Percentiles rank a stretch among this genome's conserved stretches.
phyloP scores from a whole-genome alignment of 768 basidiomycete species.

The Agrocybe pediades region DNA sequence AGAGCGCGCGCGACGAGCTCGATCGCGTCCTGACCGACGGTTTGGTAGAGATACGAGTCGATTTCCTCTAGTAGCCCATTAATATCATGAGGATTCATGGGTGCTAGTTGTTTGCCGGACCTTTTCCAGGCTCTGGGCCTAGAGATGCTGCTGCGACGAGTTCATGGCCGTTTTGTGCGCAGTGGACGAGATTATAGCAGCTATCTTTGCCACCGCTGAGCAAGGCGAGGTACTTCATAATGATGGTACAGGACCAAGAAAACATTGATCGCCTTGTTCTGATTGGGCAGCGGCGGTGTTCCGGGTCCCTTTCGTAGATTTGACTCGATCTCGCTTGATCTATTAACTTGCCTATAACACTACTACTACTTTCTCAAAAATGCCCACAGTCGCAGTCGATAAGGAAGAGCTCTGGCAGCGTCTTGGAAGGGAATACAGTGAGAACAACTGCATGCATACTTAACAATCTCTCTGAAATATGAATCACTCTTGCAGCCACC shows the following conservation, averaged over 20 bases:
- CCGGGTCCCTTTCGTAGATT: slow-evolving; percentile 19
- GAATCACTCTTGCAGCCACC: slow-evolving; percentile 56
- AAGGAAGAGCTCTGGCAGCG: slow-evolving; percentile 92
- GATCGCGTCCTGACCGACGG: slow-evolving; percentile 96
- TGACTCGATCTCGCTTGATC: slow-evolving; percentile 33
- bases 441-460: slow-evolving; percentile 18
- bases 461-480: slow-evolving; percentile 8
- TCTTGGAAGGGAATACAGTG: slow-evolving; percentile 83
- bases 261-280: slow-evolving; percentile 17
- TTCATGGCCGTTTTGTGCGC: slow-evolving; percentile 81
- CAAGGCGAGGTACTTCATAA: slow-evolving; percentile 91
- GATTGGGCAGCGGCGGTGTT: slow-evolving; percentile 8
- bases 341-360: slow-evolving; percentile 3
- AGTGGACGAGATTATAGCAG: slow-evolving; percentile 94
- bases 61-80: slow-evolving; percentile 78
- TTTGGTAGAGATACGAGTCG: slow-evolving; percentile 98
- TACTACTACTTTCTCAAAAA: slow-evolving; percentile 29
- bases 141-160: slow-evolving; percentile 89
- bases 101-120: slow-evolving; percentile 44
- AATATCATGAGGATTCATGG: slow-evolving; percentile 20
- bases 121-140: slow-evolving; percentile 82
- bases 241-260: slow-evolving; percentile 11
- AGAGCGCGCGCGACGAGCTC: slow-evolving; percentile 84
- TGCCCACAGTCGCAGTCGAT: slow-evolving; percentile 96
- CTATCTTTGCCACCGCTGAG: slow-evolving; percentile 98